phyloP scores from a whole-genome alignment of 495 filamentous ascomycete genomes.

The Aspergillus egyptiacus region DNA sequence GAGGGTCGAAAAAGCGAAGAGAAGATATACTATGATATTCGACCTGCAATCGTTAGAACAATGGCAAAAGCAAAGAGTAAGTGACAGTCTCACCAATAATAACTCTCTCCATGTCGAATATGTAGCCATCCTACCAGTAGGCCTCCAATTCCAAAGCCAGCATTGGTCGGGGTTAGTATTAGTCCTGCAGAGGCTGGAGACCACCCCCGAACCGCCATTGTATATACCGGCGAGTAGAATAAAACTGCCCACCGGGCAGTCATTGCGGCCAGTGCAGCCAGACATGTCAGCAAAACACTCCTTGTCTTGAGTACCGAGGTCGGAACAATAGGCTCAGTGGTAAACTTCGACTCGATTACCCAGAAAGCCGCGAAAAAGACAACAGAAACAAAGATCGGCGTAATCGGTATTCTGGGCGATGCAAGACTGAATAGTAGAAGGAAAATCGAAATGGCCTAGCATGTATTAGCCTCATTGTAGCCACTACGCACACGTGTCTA shows the following conservation, averaged over 20 bases:
- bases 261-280: conserved; percentile 66
- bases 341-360: conserved; percentile 49
- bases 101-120: conserved; percentile 59
- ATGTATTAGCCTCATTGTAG: conserved; percentile 13
- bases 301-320: conserved; percentile 55
- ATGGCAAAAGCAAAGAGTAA: background rate
- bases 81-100: conserved; percentile 45
- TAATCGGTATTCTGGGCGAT: conserved; percentile 45
- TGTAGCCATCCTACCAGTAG: conserved; percentile 64
- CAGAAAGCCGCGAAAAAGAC: conserved; percentile 52
- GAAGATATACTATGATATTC: conserved; percentile 45
- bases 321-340: conserved; percentile 64
- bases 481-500: background rate
- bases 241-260: conserved; percentile 70
- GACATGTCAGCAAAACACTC: conserved; percentile 59
- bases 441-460: conserved; percentile 47
- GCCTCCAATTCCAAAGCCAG: conserved; percentile 66
- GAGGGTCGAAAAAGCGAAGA: conserved; percentile 49
- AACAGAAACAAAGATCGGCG: conserved; percentile 53
- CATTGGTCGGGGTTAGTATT: conserved; percentile 69
- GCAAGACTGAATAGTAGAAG: conserved; percentile 64
- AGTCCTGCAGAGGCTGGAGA: conserved; percentile 59
- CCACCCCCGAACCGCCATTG: conserved; percentile 63
- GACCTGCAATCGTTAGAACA: conserved; percentile 29
- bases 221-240: conserved; percentile 70